These are phyloP conservation scores for Teunomyces stri DNA, from an alignment of 805 yeast species.

Conservation along the genomic window DNA sequence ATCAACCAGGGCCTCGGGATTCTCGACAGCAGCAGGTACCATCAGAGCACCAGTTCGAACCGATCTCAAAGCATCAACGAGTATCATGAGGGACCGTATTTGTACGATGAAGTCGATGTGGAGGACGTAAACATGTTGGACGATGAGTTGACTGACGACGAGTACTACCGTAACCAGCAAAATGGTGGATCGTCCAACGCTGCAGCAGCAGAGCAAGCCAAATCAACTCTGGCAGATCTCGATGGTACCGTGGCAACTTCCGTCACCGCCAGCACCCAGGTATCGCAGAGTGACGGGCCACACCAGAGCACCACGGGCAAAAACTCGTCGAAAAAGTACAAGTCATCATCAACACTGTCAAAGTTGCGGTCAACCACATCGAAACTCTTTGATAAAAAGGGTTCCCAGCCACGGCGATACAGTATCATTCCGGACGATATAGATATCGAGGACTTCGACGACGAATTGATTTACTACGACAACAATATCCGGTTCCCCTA, in stretches of 20 bases:
- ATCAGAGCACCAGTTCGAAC: constrained; percentile 9
- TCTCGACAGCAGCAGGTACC: constrained; percentile 10
- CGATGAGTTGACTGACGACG: constrained; percentile 34
- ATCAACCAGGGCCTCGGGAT: constrained; percentile 13
- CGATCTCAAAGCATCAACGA: constrained; percentile 19
- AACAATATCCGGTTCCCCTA: constrained; percentile 40
- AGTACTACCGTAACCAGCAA: constrained; percentile 12
- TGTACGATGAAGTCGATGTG: constrained; percentile 24
- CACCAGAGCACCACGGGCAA: constrained; percentile 16
- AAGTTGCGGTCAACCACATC: constrained; percentile 68
- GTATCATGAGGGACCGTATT: constrained; percentile 26
- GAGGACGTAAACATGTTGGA: constrained; percentile 18
- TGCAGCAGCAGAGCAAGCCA: background rate
- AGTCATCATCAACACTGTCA: constrained; percentile 34
- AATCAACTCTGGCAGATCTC: background rate
- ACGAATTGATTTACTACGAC: constrained; percentile 48
- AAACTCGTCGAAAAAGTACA: constrained; percentile 22
- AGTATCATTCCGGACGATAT: constrained; percentile 68
- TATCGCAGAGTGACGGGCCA: background rate
- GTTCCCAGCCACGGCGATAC: constrained; percentile 68
- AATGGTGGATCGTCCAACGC: constrained; percentile 4
- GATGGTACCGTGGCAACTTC: background rate
- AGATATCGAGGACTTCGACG: constrained; percentile 54
- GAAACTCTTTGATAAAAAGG: constrained; percentile 68
- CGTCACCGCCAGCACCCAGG: background rate